phyloP scores from a whole-genome alignment of 2,329 filamentous ascomycete species.

The Fusarium udum region DNA sequence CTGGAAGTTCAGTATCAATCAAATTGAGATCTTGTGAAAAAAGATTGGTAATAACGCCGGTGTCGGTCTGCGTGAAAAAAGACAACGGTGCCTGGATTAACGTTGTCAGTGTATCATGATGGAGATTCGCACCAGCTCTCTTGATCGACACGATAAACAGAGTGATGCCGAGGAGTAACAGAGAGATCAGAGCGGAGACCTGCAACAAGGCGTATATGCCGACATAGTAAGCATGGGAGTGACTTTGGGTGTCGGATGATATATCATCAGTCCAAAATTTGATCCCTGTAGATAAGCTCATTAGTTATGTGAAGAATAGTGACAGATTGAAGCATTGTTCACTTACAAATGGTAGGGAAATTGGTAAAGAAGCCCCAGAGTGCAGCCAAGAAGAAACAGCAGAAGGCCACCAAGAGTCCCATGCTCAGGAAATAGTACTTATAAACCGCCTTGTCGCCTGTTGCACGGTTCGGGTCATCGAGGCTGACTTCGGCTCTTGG shows the following conservation, averaged over 20 bases:
- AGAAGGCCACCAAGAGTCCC: constrained; percentile 27
- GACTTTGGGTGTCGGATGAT: not conserved
- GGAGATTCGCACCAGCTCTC: constrained; percentile 46
- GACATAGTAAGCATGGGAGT: constrained; percentile 42
- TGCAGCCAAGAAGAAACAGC: constrained; percentile 41
- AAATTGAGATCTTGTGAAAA: constrained; percentile 58
- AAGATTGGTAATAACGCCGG: constrained; percentile 53
- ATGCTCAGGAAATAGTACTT: constrained; percentile 47
- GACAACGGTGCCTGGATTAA: constrained; percentile 51
- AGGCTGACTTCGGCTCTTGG: not conserved
- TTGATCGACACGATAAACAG: constrained; percentile 42
- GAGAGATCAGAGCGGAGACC: constrained; percentile 22
- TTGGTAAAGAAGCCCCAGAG: constrained; percentile 47
- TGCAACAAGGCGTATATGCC: constrained; percentile 45
- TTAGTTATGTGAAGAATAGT: not conserved
- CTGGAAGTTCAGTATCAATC: constrained; percentile 52
- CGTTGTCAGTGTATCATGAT: constrained; percentile 46
- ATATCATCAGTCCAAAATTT: constrained; percentile 52
- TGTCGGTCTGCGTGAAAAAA: constrained; percentile 55
- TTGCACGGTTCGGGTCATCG: constrained; percentile 38
- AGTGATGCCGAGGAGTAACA: constrained; percentile 24
- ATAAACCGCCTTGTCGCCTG: constrained; percentile 48
- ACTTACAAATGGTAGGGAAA: constrained; percentile 9
- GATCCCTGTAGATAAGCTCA: constrained; percentile 42
- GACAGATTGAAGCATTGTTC: not conserved